phyloP scores from a whole-genome alignment of 2,329 filamentous ascomycete genomes.

The Penicillium vulpinum region DNA sequence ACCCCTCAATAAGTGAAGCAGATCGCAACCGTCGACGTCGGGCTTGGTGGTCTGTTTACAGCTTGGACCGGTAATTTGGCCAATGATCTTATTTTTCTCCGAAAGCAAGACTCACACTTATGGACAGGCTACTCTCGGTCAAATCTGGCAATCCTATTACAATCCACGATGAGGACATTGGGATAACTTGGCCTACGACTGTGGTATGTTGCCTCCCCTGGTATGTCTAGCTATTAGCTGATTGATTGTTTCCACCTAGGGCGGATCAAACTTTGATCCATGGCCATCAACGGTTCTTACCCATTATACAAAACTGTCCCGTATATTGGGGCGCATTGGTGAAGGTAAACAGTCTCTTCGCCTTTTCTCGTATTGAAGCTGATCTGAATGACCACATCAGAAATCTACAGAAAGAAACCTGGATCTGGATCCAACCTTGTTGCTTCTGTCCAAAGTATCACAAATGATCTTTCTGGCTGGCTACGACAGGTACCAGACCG shows the following conservation, averaged over 20 bases:
- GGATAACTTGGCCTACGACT: constrained; percentile 40
- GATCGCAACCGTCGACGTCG: constrained; percentile 53
- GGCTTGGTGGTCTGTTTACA: constrained; percentile 60
- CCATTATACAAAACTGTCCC: constrained; percentile 56
- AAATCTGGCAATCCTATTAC: constrained; percentile 58
- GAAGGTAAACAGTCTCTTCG: constrained; percentile 27
- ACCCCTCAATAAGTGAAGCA: constrained; percentile 41
- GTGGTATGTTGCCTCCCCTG: constrained; percentile 20
- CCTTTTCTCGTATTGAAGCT: neutral
- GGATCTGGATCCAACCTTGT: constrained; percentile 52
- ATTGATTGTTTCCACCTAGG: constrained; percentile 7
- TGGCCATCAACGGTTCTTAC: constrained; percentile 52
- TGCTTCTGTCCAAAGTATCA: constrained; percentile 53
- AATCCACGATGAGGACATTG: constrained; percentile 57
- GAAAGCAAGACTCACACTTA: neutral
- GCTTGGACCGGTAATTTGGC: constrained; percentile 48
- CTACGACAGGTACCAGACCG: constrained; percentile 50
- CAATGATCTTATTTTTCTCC: neutral
- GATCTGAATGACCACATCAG: constrained; percentile 20
- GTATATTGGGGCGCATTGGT: constrained; percentile 54
- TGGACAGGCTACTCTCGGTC: constrained; percentile 48
- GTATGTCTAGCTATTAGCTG: neutral
- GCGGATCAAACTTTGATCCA: constrained; percentile 24
- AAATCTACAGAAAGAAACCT: constrained; percentile 52
- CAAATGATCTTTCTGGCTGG: constrained; percentile 53